Base-by-base conservation (phyloP, 352 stramenopile species). In the Globisporangium yorkense region DNA sequence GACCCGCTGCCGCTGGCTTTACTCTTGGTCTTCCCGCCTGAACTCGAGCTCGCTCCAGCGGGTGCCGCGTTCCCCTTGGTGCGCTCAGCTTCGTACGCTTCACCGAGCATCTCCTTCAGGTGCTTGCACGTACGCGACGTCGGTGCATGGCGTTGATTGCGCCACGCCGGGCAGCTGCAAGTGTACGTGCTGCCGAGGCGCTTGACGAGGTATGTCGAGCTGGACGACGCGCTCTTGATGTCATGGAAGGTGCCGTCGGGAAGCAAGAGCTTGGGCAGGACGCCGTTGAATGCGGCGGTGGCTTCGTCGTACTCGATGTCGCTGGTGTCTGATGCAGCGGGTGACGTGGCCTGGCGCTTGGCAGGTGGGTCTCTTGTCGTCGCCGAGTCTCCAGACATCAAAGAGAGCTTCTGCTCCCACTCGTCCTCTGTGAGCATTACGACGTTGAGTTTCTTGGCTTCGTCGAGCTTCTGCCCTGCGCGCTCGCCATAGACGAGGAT, bases 151-250 rank as follows among this genome's bases (percentile, higher is more conserved):
- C 71, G 70, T 49, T 89, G 80, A 62, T 84, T 86, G 1, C 70
- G 67, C 80, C 80, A 89, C n/a, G 77, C 76, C 9, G 77, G 78
- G 47, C 80, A 89, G 39, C 52, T 88, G 60, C 80, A 89, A 20
- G 70, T 72, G 56, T 88, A 89, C 27, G 69, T 66, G 35, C 54
- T 72, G 3, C 77, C 77, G 5, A 79, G 20, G 12, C 72, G 70
- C 59, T 84, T 83, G 54, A 75, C 67, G 21, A 77, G 53, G 63
- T 88, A 88, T 41, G 67, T 80, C n/a, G 77, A 78, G 24, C 66
- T 79, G 35, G 65, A 74, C 35, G 77, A 82, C 37, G 68, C 56
- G 58, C 73, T 84, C 52, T 82, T 67, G 10, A 84, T 66, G 29
- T 84, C 70, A 29, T 72, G 55, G 48, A 82, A 75, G 27, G 60